These are phyloP conservation scores for Xylaria digitata DNA, from an alignment of 2,329 filamentous ascomycete species.

Conservation along the genomic window DNA sequence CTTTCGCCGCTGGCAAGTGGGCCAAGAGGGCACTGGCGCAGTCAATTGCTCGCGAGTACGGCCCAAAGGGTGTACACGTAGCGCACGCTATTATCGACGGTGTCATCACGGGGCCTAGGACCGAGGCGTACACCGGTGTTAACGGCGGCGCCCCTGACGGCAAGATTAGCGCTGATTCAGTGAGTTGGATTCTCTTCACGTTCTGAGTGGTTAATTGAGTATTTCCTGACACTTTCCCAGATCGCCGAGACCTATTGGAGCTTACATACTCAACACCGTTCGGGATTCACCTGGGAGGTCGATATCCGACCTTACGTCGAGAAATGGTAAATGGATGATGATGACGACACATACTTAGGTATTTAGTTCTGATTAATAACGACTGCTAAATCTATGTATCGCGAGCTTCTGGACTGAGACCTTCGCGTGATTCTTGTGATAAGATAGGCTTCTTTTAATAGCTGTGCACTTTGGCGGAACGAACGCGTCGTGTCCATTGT, in stretches of 20 bases:
- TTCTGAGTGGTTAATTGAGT: neutral
- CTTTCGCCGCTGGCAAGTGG: slow-evolving; percentile 77
- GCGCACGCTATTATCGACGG: slow-evolving; percentile 80
- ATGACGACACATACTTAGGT: slow-evolving; percentile 14
- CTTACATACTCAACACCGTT: slow-evolving; percentile 76
- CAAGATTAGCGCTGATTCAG: slow-evolving; percentile 75
- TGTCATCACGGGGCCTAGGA: slow-evolving; percentile 77
- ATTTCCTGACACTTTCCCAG: slow-evolving; percentile 51
- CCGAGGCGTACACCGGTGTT: slow-evolving; percentile 58
- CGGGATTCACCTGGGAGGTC: slow-evolving; percentile 77
- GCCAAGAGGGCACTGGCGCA: slow-evolving; percentile 75
- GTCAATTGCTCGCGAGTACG: slow-evolving; percentile 77
- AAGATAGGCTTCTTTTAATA: no score
- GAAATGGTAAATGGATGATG: slow-evolving; percentile 61
- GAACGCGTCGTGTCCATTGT: no score
- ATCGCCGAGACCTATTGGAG: slow-evolving; percentile 83
- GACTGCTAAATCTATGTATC: neutral
- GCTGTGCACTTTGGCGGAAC: no score
- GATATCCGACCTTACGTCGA: slow-evolving; percentile 78
- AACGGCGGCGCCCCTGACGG: slow-evolving; percentile 54
- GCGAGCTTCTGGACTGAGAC: no score
- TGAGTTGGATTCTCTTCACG: slow-evolving; percentile 54
- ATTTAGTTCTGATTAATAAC: slow-evolving; percentile 25
- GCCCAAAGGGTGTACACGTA: slow-evolving; percentile 78
- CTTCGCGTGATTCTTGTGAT: no score